Evolutionary conservation across 1,139 yeast species (phyloP), one percentile per base, ranked within the genome.

Genomic region (Sugiyamaella grinbergsii): DNA sequence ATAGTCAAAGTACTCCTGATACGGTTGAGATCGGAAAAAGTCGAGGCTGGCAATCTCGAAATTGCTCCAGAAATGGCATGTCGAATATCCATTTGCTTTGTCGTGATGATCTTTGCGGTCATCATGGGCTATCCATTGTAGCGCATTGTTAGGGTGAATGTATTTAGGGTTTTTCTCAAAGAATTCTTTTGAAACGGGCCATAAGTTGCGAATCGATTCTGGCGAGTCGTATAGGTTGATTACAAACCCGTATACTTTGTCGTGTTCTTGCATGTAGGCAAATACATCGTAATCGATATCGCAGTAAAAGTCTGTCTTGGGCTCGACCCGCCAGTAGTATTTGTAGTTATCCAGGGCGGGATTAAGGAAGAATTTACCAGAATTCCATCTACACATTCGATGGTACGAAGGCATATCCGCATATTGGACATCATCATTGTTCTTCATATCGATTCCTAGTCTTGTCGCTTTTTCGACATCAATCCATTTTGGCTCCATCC

Each of bases 31-130:
- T 39, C 95, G 71, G 70, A 75, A 86, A 60, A 88, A 88, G 58
- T 86, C 89, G 84, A 88, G 78, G 60, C 85, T 84, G 19, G 83
- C 95, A 55, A 87, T 57, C 63, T 87, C 95, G 62, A 87, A 87
- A 67, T 87, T 87, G 37, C 91, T 81, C 95, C 95, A 87, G 66
- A 86, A 87, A 67, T 87, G 95, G 62, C 95, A 87, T 0, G 93
- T 83, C 8, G 93, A 85, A 69, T 85, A 87, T 2, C 93, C 91
- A 23, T 79, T 73, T 0, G 90, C 77, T 3, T 63, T 62, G 32
- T 67, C 59, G 28, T 73, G 75, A 59, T 81, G 83, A 20, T 75
- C 67, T 56, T 58, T 46, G 11, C 58, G 54, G 10, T 54, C 53
- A 2, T 79, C 74, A 54, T 87, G 90, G n/a, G 81, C 69, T n/a